A percentile compares a stretch with the other conserved stretches of the same genome.
Conservation (phyloP, 2,329 filamentous ascomycete species). For the Xenosphaeropsis pyriputrescens region DNA sequence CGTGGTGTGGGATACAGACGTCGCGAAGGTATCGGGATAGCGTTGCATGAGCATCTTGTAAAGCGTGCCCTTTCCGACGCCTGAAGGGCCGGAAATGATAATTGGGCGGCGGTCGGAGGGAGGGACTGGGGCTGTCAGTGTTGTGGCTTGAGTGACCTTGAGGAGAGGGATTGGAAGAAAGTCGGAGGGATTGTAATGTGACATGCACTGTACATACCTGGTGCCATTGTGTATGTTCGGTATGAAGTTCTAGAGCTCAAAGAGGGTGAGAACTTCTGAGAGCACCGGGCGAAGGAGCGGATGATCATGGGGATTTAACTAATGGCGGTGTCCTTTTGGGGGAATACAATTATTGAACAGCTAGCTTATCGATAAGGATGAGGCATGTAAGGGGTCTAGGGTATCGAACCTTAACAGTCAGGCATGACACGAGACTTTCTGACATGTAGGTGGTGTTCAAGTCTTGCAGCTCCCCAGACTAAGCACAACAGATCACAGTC, state of each 20-base stretch:
- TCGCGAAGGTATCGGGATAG: constrained; percentile 38
- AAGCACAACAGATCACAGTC: too few species aligned
- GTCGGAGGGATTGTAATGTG: background rate
- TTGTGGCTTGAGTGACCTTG: constrained; percentile 1
- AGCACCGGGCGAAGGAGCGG: constrained; percentile 6
- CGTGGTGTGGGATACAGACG: constrained; percentile 64
- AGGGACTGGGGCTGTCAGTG: constrained; percentile 4
- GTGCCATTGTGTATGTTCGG: constrained; percentile 14
- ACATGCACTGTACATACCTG: constrained; percentile 11
- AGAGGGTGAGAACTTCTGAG: constrained; percentile 6
- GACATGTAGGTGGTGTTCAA: too few species aligned
- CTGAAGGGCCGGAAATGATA: constrained; percentile 67
- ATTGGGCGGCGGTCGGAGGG: constrained; percentile 35
- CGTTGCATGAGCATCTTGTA: constrained; percentile 54
- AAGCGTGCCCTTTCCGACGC: constrained; percentile 71
- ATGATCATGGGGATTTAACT: background rate
- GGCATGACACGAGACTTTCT: constrained; percentile 2
- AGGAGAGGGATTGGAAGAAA: constrained; percentile 2
- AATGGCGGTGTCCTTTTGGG: background rate
- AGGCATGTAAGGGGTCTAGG: background rate
- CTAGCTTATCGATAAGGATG: background rate
- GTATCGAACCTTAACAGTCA: too few species aligned
- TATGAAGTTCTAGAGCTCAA: constrained; percentile 5
- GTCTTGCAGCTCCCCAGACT: too few species aligned
- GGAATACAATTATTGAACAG: background rate